Evolutionary conservation across 805 yeast species (phyloP).

Genomic region (Priceomyces haplophilus): DNA sequence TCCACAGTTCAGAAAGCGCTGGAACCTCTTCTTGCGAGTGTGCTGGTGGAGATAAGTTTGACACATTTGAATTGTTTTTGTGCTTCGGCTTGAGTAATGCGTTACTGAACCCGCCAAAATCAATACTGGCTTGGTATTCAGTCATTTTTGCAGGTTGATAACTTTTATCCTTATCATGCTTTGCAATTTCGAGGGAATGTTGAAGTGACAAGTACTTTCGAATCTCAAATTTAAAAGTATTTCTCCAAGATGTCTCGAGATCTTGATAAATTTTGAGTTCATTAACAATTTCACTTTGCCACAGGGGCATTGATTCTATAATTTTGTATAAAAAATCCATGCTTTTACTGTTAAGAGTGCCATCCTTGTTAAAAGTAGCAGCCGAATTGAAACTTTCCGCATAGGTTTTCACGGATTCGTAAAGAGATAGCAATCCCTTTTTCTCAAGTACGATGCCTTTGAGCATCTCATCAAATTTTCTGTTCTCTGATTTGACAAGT

Average conservation of each 20-base stretch:
- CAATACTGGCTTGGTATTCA: slow-evolving; percentile 37
- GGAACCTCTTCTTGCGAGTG: background rate
- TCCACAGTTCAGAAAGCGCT: slow-evolving; percentile 8
- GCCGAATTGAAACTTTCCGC: slow-evolving; percentile 20
- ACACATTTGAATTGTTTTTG: slow-evolving; percentile 3
- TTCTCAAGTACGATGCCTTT: slow-evolving; percentile 21
- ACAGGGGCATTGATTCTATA: slow-evolving; percentile 28
- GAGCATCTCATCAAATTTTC: slow-evolving; percentile 24
- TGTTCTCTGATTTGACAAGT: slow-evolving; percentile 19
- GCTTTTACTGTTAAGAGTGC: slow-evolving; percentile 23
- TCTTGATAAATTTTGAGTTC: slow-evolving; percentile 21
- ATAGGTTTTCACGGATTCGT: slow-evolving; percentile 23
- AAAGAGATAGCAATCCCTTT: slow-evolving; percentile 15
- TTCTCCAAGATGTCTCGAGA: slow-evolving; percentile 31
- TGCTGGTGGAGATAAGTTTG: background rate
- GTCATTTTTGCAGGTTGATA: slow-evolving; percentile 32
- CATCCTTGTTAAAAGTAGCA: slow-evolving; percentile 29
- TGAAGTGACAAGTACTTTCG: slow-evolving; percentile 26
- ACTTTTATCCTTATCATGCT: slow-evolving; percentile 17
- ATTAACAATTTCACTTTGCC: slow-evolving; percentile 30
- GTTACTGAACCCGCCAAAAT: slow-evolving; percentile 36
- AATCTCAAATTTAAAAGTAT: slow-evolving; percentile 26
- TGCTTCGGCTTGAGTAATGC: slow-evolving; percentile 20
- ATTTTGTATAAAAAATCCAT: slow-evolving; percentile 25
- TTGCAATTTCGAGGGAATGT: slow-evolving; percentile 27